Base-by-base conservation (phyloP, 2,329 filamentous ascomycete genomes). In the Decorospora gaudefroyi region DNA sequence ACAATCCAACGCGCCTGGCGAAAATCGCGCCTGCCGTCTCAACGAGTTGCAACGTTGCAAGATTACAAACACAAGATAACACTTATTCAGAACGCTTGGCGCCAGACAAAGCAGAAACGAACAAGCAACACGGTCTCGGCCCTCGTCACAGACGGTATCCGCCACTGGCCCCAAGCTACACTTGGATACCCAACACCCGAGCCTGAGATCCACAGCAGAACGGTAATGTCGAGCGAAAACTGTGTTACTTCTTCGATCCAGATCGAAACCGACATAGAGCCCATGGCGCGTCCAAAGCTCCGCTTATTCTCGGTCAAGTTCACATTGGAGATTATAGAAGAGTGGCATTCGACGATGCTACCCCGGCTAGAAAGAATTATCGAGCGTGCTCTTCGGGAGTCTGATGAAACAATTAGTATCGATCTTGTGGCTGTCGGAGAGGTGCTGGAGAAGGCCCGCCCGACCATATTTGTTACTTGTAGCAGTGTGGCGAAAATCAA, bases 391-490 rank as follows among this genome's bases (percentile, higher is more conserved):
- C 84, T 90, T 59, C 81, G 81, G 52, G 87, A 87, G 56, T 80
- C 88, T 35, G 80, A 84, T 0, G 88, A 92, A 64, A 88, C 87
- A 0, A 83, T 89, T 22, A 87, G 88, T 59, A 89, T 92, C 27
- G 87, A 86, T 7, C 79, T 92, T 1, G 83, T 89, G 48, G 86
- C 84, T 0, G 83, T 90, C 27, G 88, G 88, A 12, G 83, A 87
- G 38, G 83, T 82, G 3, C 77, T 82, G 4, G 77, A 83, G 23
- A 82, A 79, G 41, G 83, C 84, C 0, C 80, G 78, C 41, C 87
- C 88, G 0, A 91, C 88, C 0, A 86, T 90, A 0, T 76, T 91
- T 13, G 83, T 92, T 6, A 84, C 89, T 3, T 92, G 88, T 70
- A 86, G 82, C 2, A 90, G 86, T 3, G 85, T 88, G 6, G 76